Evolutionary conservation across 202 grass and related monocot species (phyloP).

Genomic region (Bolboschoenoplectus hybrid): DNA sequence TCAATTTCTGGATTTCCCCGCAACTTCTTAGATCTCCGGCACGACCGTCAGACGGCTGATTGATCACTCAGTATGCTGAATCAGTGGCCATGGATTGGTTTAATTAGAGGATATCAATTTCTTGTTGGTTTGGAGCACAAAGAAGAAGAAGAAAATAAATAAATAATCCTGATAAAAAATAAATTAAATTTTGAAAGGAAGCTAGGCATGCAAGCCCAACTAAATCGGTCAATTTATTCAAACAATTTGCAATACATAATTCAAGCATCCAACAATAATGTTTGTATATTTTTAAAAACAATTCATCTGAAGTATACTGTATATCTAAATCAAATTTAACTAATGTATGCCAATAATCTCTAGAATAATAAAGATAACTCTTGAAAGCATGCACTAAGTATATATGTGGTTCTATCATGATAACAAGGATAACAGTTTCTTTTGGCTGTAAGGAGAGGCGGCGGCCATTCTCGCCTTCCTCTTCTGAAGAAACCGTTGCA

Average conservation of each 20-base stretch:
- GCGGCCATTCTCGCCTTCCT: slow-evolving; percentile 45
- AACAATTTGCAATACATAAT: background rate
- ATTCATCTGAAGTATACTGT: slow-evolving; percentile 4
- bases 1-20: background rate
- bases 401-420: background rate
- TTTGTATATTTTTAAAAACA: background rate
- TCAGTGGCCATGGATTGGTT: background rate
- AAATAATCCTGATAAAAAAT: background rate
- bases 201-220: background rate
- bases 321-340: slow-evolving; percentile 18
- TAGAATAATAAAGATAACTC: background rate
- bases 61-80: too few relatives aligned
- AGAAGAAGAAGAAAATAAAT: background rate
- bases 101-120: background rate
- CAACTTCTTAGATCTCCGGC: background rate
- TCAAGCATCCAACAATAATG: slow-evolving; percentile 11
- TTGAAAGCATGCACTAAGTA: background rate
- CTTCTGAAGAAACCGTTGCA: slow-evolving; percentile 50
- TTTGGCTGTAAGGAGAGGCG: slow-evolving; percentile 32
- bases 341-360: slow-evolving; percentile 19
- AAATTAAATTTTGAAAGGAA: background rate
- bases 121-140: background rate
- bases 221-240: background rate
- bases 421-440: slow-evolving; percentile 9
- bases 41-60: background rate